Percentiles rank a stretch among this genome's conserved stretches.
Evolutionary conservation across 768 basidiomycete genomes (phyloP).

Genomic region (Lactarius akahatsu): DNA sequence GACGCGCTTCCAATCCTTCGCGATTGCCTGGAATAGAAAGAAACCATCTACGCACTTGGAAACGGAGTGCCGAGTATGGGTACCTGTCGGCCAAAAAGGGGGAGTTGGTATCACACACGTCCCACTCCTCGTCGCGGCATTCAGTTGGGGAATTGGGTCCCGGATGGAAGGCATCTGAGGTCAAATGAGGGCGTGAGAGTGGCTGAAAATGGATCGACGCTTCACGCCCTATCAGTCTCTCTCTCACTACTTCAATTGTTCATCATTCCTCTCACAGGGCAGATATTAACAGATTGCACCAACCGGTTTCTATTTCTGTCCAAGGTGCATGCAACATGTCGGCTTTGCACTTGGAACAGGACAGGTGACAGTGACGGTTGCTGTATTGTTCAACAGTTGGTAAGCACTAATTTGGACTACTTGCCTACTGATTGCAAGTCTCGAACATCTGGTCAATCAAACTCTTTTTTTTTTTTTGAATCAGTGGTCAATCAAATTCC

Average conservation of each 20-base stretch:
- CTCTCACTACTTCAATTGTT: background rate
- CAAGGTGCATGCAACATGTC: background rate
- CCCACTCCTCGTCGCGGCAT: background rate
- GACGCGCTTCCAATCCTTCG: background rate
- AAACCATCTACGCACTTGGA: background rate
- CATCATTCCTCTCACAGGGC: background rate
- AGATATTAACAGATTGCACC: background rate
- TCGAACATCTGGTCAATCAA: background rate
- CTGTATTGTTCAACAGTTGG: background rate
- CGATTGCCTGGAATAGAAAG: background rate
- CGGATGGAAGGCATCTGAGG: background rate
- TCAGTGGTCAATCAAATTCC: background rate
- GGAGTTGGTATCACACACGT: background rate
- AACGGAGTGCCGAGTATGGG: background rate
- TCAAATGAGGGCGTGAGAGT: conserved; percentile 3
- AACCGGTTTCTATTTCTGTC: conserved; percentile 7
- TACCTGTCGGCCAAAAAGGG: background rate
- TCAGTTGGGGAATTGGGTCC: background rate
- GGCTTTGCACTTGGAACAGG: background rate
- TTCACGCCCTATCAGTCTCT: background rate
- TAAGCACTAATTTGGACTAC: background rate
- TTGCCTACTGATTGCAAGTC: background rate
- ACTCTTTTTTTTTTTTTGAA: no score
- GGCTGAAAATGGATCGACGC: conserved; percentile 17
- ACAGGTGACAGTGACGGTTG: background rate